Evolutionary conservation across 1,284 basidiomycete species (phyloP), one percentile per base, ranked within the genome.

Genomic region (Fomitopsis betulina): DNA sequence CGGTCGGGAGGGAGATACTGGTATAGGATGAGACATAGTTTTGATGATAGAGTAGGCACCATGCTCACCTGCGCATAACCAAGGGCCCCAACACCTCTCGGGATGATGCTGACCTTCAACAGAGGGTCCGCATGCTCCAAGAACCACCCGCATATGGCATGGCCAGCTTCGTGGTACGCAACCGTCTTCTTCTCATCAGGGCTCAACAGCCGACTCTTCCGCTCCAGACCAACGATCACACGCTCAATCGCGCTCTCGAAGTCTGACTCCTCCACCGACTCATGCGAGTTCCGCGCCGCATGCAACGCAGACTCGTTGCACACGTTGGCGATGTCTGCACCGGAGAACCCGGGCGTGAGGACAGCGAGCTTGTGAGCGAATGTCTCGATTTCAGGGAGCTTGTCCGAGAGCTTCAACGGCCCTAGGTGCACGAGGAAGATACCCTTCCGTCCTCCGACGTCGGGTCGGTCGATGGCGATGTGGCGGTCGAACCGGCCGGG

Each of bases 81-180:
- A 43, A 99, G 80, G 13, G 96, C 95, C 39, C 96, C 96, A 57
- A 94, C 90, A 56, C 96, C 97, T 65, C 96, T 87, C 47, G 96
- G 96, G 60, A 99, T 98, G 74, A 99, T 99, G 70, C 94, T 98
- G 57, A 99, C 96, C 78, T 98, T 98, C 64, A 98, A 85, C 54
- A 99, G 75, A 39, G 97, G 97, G 73, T 98, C 95, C 56, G 96
- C 96, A 66, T 96, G 92, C 76, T 98, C 94, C 64, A 98, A 75
- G 82, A 94, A 98, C 96, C 97, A 99, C 19, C 96, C 96, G 69
- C 94, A 96, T 53, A 99, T 89, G 25, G 97, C 96, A 75, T 99
- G 96, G 1, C 96, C 97, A 35, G 97, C 97, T 80, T 99, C 97
- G 73, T 99, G 97, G 73, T 99, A 98, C 2, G 97, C 97, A 35